phyloP scores from a whole-genome alignment of 2,329 filamentous ascomycete species.

The Nemania bipapillata region DNA sequence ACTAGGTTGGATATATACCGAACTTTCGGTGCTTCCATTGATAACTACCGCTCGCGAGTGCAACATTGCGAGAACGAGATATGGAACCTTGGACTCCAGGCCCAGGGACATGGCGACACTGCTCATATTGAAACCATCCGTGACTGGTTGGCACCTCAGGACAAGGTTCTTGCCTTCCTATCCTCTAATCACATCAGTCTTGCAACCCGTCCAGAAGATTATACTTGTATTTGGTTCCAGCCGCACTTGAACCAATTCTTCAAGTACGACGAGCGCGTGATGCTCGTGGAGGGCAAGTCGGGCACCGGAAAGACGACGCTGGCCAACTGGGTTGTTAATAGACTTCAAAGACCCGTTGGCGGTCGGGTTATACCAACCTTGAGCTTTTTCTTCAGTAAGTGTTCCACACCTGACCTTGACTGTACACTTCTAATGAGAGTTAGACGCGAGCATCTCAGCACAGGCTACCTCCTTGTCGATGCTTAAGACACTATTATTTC shows the following conservation, averaged over 20 bases:
- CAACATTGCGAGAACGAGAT: constrained; percentile 30
- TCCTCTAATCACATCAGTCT: constrained; percentile 39
- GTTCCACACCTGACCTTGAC: background rate
- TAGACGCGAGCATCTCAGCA: constrained; percentile 28
- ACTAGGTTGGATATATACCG: constrained; percentile 33
- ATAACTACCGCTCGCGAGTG: constrained; percentile 33
- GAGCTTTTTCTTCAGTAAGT: constrained; percentile 37
- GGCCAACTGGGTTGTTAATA: constrained; percentile 36
- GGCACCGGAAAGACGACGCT: constrained; percentile 37
- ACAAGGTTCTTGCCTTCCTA: constrained; percentile 34
- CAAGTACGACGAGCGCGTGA: constrained; percentile 33
- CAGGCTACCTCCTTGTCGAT: constrained; percentile 30
- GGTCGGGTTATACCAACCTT: constrained; percentile 33
- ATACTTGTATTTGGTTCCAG: constrained; percentile 39
- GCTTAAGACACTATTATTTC: constrained; percentile 37
- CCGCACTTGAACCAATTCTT: constrained; percentile 37
- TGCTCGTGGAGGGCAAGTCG: constrained; percentile 33
- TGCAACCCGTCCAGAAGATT: constrained; percentile 33
- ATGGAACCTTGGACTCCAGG: constrained; percentile 36
- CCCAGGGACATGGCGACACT: constrained; percentile 33
- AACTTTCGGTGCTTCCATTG: constrained; percentile 33
- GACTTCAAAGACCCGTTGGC: constrained; percentile 32
- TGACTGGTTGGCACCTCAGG: constrained; percentile 36
- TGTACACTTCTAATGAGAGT: background rate
- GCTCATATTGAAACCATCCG: constrained; percentile 30